Evolutionary conservation across 306 rosid genomes (phyloP).

Genomic region (Vigna hirtella): DNA sequence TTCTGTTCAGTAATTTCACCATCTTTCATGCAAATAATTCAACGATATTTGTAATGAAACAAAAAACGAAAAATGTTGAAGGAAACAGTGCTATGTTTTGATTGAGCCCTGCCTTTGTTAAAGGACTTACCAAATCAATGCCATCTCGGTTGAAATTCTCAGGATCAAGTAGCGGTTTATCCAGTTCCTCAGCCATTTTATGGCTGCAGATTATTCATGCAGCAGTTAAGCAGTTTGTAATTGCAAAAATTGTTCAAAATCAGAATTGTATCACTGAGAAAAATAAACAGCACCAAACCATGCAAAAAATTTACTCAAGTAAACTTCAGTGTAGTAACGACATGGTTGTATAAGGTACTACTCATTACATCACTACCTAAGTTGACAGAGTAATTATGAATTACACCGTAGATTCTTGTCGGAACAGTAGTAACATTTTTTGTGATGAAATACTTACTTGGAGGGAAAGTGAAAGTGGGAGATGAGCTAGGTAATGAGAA

Average conservation of each 20-base stretch:
- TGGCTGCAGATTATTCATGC: slow-evolving; percentile 26
- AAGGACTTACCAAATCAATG: slow-evolving; percentile 72
- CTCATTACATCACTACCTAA: background rate
- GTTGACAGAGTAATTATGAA: background rate
- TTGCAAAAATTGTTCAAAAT: background rate
- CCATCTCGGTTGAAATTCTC: slow-evolving; percentile 76
- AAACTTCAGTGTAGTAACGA: background rate
- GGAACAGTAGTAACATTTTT: background rate
- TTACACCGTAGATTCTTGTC: too few species aligned
- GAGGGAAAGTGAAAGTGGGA: background rate
- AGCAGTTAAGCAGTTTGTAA: background rate
- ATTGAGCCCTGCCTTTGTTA: background rate
- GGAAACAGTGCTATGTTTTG: background rate
- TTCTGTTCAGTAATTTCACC: background rate
- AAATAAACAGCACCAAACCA: slow-evolving; percentile 1
- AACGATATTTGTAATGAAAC: background rate
- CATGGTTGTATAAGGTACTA: background rate
- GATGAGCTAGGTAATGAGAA: slow-evolving; percentile 15
- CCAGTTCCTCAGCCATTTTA: slow-evolving; percentile 76
- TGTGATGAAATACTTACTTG: slow-evolving; percentile 46
- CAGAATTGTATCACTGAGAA: background rate
- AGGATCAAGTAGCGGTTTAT: slow-evolving; percentile 79
- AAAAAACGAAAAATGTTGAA: background rate
- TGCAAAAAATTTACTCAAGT: background rate
- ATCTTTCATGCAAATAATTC: too few species aligned